A percentile compares a stretch with the other conserved stretches of the same genome.
Conservation (phyloP, 164 flowering plant species). For the Stephania cephalantha region DNA sequence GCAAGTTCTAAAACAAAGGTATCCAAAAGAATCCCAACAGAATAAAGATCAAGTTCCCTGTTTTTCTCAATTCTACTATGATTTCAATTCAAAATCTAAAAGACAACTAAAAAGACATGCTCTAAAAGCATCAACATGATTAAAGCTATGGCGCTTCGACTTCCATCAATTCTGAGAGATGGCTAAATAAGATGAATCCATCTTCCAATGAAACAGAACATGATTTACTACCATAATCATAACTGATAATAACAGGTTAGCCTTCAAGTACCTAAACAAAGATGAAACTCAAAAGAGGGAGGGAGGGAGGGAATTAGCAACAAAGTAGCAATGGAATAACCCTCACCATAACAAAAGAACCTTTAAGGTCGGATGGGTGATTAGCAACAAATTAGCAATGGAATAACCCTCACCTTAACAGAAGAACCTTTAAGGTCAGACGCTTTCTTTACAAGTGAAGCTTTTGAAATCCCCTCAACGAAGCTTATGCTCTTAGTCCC, state of each 20-base stretch:
- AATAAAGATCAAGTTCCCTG: background rate
- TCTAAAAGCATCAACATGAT: background rate
- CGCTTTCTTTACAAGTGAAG: conserved; percentile 73
- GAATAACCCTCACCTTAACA: conserved; percentile 57
- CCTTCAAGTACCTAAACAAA: background rate
- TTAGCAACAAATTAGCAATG: background rate
- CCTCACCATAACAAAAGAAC: background rate
- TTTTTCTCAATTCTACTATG: too few species aligned
- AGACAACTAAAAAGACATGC: background rate
- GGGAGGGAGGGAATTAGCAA: too few species aligned
- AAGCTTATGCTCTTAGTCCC: conserved; percentile 55
- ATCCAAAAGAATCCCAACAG: too few species aligned
- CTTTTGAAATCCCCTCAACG: conserved; percentile 89
- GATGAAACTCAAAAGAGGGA: background rate
- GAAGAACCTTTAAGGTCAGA: conserved; percentile 78
- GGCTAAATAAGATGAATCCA: background rate
- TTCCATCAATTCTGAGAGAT: background rate
- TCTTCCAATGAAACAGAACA: background rate
- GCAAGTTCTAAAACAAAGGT: too few species aligned
- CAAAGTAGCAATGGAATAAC: background rate
- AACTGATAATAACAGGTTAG: background rate
- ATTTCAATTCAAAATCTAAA: background rate
- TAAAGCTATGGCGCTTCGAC: background rate
- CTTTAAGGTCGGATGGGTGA: background rate
- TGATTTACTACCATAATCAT: background rate